phyloP scores from a whole-genome alignment of 2,329 filamentous ascomycete genomes.

The Colletotrichum sp. region DNA sequence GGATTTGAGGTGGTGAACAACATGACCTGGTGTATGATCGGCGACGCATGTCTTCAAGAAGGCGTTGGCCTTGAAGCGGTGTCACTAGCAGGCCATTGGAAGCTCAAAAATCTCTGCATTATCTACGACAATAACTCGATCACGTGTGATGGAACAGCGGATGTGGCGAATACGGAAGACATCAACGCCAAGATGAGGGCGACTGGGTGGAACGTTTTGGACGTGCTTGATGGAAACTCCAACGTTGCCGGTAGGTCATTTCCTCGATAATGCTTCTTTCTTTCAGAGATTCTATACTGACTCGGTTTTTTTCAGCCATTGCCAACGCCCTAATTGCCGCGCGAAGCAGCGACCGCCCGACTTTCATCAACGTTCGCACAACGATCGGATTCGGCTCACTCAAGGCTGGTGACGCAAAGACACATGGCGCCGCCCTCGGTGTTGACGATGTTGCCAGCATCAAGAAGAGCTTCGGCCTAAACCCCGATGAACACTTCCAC shows the following conservation, averaged over 20 bases:
- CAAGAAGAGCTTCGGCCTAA: constrained; percentile 35
- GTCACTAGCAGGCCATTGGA: constrained; percentile 58
- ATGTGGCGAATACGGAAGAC: constrained; percentile 59
- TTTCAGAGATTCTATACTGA: background rate
- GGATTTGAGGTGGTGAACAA: constrained; percentile 53
- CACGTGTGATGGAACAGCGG: constrained; percentile 62
- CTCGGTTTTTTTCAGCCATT: constrained; percentile 27
- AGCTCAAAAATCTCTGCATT: constrained; percentile 59
- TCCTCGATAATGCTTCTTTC: background rate
- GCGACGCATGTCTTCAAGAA: constrained; percentile 64
- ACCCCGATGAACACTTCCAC: constrained; percentile 40
- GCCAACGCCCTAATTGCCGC: constrained; percentile 51
- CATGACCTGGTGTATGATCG: constrained; percentile 61
- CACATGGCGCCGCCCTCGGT: constrained; percentile 64
- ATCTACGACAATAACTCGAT: constrained; percentile 68
- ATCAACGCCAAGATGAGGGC: constrained; percentile 63
- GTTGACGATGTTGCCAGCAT: constrained; percentile 51
- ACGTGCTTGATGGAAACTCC: constrained; percentile 56
- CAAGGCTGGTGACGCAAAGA: constrained; percentile 53
- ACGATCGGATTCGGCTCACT: constrained; percentile 58
- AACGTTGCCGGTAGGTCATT: constrained; percentile 39
- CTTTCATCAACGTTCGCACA: constrained; percentile 64
- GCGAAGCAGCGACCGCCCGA: constrained; percentile 51
- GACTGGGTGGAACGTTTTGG: constrained; percentile 59
- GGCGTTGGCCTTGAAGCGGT: constrained; percentile 63